These are phyloP conservation scores for Didymella lethalis DNA, from an alignment of 2,329 filamentous ascomycete genomes.

Conservation along the genomic window DNA sequence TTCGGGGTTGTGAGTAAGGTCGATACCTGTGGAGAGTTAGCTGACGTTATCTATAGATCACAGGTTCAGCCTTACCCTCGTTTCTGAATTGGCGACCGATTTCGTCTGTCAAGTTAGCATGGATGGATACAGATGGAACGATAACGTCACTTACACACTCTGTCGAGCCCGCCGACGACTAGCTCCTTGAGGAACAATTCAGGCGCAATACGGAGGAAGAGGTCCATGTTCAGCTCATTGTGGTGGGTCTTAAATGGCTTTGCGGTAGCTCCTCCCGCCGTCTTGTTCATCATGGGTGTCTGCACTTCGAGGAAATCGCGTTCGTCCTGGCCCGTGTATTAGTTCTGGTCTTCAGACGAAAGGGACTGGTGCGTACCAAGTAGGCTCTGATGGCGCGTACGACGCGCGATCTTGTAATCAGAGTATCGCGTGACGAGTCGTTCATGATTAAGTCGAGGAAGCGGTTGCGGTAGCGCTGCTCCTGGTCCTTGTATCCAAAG, in stretches of 20 bases:
- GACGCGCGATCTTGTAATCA: slow-evolving; percentile 86
- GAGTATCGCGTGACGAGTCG: slow-evolving; percentile 80
- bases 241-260: slow-evolving; percentile 95
- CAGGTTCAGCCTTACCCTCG: slow-evolving; percentile 62
- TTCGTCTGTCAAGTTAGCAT: neutral
- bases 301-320: slow-evolving; percentile 92
- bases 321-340: slow-evolving; percentile 46
- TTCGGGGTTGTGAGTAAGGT: slow-evolving; percentile 94
- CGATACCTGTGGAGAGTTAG: slow-evolving; percentile 56
- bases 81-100: slow-evolving; percentile 81
- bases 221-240: slow-evolving; percentile 93
- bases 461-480: slow-evolving; percentile 90
- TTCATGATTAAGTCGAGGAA: slow-evolving; percentile 99
- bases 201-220: slow-evolving; percentile 93
- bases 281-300: slow-evolving; percentile 94
- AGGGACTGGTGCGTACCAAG: slow-evolving; percentile 26
- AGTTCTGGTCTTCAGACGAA: too few species aligned
- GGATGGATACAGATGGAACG: neutral
- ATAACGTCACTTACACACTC: slow-evolving; percentile 66
- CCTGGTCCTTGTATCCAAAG: slow-evolving; percentile 87
- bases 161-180: slow-evolving; percentile 91
- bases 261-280: slow-evolving; percentile 93
- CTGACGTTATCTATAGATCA: too few species aligned
- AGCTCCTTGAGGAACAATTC: slow-evolving; percentile 97
- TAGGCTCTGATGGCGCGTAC: slow-evolving; percentile 86